Conservation (phyloP, 345 rosid species). For the Populus simonii region DNA sequence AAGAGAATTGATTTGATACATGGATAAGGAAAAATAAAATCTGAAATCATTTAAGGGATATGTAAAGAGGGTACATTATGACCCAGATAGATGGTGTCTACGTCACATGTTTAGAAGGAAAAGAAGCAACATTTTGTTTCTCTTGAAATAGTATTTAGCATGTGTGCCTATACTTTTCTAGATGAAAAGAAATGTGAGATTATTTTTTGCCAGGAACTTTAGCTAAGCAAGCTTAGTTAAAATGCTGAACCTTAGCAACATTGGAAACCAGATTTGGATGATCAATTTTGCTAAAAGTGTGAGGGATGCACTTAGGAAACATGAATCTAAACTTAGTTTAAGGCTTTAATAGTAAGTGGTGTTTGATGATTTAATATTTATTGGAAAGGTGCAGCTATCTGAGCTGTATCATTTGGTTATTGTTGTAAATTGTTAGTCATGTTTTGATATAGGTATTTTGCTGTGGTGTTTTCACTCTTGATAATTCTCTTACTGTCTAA, state of each 20-base stretch:
- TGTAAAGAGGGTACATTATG: not conserved
- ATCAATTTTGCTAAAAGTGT: not conserved
- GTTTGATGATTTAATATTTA: not conserved
- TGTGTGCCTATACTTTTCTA: not conserved
- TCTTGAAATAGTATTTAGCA: not conserved
- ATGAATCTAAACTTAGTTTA: not conserved
- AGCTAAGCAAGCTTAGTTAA: not conserved
- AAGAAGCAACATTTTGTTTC: not conserved
- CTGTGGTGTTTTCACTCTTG: not conserved
- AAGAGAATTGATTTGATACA: not conserved
- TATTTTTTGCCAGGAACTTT: not conserved
- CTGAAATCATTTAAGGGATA: too few relatives aligned
- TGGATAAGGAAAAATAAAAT: not conserved
- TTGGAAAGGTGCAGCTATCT: not conserved
- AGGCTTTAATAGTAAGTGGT: not conserved
- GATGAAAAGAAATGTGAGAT: not conserved
- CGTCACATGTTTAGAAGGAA: not conserved
- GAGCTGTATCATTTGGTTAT: not conserved
- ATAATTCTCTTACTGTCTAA: conserved; percentile 22
- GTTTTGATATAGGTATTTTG: not conserved
- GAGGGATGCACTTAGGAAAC: not conserved
- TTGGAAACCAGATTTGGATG: not conserved
- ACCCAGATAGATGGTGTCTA: not conserved
- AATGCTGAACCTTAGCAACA: not conserved
- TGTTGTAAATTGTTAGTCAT: not conserved